Conservation (phyloP, 2,329 filamentous ascomycete genomes). For the Colletotrichum simmondsii region DNA sequence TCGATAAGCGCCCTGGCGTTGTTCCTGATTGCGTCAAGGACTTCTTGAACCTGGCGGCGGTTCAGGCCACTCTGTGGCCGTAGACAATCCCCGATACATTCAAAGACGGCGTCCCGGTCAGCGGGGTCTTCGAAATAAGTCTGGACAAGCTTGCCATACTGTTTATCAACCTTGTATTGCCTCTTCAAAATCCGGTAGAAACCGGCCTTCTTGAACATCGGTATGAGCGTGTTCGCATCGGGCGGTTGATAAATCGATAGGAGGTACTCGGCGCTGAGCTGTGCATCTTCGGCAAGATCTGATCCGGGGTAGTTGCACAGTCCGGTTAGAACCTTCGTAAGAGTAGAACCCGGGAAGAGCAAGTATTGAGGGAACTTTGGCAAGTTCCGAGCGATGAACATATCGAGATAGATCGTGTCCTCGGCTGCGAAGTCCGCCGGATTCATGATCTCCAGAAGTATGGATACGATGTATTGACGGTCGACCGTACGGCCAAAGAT, state of each 20-base stretch:
- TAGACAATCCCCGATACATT: slow-evolving; percentile 81
- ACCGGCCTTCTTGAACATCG: slow-evolving; percentile 79
- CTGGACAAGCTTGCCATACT: slow-evolving; percentile 81
- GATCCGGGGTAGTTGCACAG: slow-evolving; percentile 86
- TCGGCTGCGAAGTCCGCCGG: slow-evolving; percentile 77
- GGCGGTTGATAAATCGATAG: slow-evolving; percentile 93
- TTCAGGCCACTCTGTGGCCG: slow-evolving; percentile 70
- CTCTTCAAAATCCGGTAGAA: slow-evolving; percentile 95
- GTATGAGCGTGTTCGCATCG: slow-evolving; percentile 80
- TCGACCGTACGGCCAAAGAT: slow-evolving; percentile 80
- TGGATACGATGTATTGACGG: slow-evolving; percentile 91
- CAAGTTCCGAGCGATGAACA: slow-evolving; percentile 96
- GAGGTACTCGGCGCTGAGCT: slow-evolving; percentile 96
- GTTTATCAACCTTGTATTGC: slow-evolving; percentile 82
- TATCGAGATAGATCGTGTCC: slow-evolving; percentile 95
- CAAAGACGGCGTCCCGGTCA: slow-evolving; percentile 80
- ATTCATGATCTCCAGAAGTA: slow-evolving; percentile 91
- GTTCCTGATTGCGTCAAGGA: slow-evolving; percentile 73
- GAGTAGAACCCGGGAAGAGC: slow-evolving; percentile 84
- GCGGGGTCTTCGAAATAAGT: slow-evolving; percentile 88
- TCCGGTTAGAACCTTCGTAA: slow-evolving; percentile 83
- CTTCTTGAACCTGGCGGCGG: slow-evolving; percentile 77
- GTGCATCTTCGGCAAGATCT: slow-evolving; percentile 90
- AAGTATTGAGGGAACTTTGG: slow-evolving; percentile 98
- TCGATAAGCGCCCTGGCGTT: slow-evolving; percentile 75